phyloP scores from a whole-genome alignment of 2,329 filamentous ascomycete species.

The Penicillium vulpinum region DNA sequence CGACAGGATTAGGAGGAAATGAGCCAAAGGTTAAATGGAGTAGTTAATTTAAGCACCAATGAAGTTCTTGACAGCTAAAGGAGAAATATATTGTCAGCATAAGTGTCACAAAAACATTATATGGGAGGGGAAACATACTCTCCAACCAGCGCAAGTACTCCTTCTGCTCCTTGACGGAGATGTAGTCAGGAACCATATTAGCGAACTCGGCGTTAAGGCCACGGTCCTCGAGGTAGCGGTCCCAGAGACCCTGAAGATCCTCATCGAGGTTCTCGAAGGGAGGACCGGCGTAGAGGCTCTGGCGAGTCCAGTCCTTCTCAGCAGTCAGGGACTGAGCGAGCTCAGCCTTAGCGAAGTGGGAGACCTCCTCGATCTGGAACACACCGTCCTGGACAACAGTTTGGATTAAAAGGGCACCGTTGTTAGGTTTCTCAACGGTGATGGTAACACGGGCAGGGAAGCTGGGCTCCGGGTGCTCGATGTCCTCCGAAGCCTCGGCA shows the following conservation, averaged over 20 bases:
- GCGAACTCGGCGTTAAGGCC: constrained; percentile 85
- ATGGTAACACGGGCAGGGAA: constrained; percentile 84
- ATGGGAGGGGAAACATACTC: constrained; percentile 47
- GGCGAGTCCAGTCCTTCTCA: constrained; percentile 73
- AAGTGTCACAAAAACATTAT: background rate
- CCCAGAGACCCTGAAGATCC: constrained; percentile 87
- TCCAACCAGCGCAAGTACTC: constrained; percentile 92
- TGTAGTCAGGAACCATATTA: constrained; percentile 91
- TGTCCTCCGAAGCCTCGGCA: constrained; percentile 47
- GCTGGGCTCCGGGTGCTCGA: constrained; percentile 55
- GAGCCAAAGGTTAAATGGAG: constrained; percentile 42
- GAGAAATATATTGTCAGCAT: constrained; percentile 6
- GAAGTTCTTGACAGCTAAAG: constrained; percentile 75
- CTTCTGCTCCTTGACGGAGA: constrained; percentile 97
- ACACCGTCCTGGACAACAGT: constrained; percentile 81
- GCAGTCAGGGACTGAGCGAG: constrained; percentile 74
- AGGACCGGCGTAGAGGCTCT: constrained; percentile 82
- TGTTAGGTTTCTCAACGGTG: constrained; percentile 81
- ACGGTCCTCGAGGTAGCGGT: constrained; percentile 92
- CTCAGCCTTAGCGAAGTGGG: constrained; percentile 77
- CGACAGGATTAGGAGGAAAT: constrained; percentile 28
- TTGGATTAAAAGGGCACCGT: constrained; percentile 84
- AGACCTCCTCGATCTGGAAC: constrained; percentile 86
- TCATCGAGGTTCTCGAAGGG: constrained; percentile 93
- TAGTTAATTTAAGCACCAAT: constrained; percentile 61